Percentiles rank a stretch among this genome's conserved stretches.
These are phyloP conservation scores for Talaromyces albobiverticillius DNA, from an alignment of 2,329 filamentous ascomycete genomes.

Conservation along the genomic window DNA sequence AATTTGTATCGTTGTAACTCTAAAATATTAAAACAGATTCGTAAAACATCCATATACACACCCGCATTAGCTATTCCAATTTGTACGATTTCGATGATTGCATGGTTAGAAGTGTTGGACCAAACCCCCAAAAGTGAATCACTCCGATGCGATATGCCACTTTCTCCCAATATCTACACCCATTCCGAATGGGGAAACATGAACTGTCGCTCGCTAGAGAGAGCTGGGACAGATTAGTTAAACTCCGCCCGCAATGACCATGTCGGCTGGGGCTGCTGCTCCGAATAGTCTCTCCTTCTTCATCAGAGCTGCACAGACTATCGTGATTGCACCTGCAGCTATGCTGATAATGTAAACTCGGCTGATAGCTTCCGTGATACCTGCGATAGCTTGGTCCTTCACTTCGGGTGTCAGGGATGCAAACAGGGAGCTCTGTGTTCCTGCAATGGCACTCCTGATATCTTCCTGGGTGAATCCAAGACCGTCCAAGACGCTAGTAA, in stretches of 20 bases:
- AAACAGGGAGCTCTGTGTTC: conserved; percentile 1
- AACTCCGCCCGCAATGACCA: neutral
- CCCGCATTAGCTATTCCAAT: no score
- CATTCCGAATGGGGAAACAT: no score
- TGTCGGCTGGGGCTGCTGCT: neutral
- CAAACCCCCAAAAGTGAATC: no score
- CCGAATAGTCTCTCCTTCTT: conserved; percentile 4
- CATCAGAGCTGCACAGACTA: neutral
- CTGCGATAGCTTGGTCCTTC: neutral
- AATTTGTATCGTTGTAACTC: no score
- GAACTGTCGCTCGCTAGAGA: no score
- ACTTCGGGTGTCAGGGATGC: neutral
- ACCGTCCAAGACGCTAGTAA: neutral
- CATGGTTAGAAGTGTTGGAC: no score
- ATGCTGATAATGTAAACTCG: neutral
- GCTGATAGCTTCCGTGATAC: neutral
- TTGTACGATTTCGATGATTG: no score
- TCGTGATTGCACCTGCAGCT: neutral
- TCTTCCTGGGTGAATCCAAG: neutral
- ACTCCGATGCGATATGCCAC: no score
- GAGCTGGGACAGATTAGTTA: no score
- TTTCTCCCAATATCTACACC: no score
- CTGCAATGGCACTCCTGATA: conserved; percentile 1
- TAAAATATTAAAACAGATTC: no score
- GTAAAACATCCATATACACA: no score